A percentile compares a stretch with the other conserved stretches of the same genome.
Evolutionary conservation across 169 alveolate genomes (phyloP).

Genomic region (Babesia bigemina): DNA sequence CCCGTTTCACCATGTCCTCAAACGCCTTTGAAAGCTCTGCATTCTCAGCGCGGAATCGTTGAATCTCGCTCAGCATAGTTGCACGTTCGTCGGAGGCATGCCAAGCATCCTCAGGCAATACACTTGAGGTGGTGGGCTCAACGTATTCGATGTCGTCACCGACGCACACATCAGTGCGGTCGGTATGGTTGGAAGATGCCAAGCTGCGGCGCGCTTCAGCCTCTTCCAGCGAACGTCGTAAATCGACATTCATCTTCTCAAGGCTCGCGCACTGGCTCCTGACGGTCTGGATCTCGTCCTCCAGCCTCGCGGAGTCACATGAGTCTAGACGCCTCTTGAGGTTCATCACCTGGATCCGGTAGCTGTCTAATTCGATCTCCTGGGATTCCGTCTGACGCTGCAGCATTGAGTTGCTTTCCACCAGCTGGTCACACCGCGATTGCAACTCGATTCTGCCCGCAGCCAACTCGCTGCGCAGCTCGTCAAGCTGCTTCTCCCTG

Average conservation of each 20-base stretch:
- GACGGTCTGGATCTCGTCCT: conserved; percentile 31
- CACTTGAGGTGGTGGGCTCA: not conserved
- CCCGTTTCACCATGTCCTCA: not conserved
- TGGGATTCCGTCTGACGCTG: conserved; percentile 15
- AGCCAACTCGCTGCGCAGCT: conserved; percentile 26
- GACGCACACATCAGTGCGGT: conserved; percentile 34
- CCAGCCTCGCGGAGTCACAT: conserved; percentile 13
- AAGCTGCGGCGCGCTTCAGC: not conserved
- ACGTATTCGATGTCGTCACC: conserved; percentile 3
- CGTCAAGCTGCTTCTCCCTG: conserved; percentile 32
- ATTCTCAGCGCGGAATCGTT: not conserved
- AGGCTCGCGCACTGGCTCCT: conserved; percentile 31
- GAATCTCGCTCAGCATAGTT: not conserved
- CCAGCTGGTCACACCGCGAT: conserved; percentile 13
- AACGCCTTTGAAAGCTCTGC: conserved; percentile 1
- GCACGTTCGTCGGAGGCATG: conserved; percentile 6
- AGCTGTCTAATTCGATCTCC: conserved; percentile 37
- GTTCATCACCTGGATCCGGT: conserved; percentile 22
- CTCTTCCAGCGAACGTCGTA: conserved; percentile 20
- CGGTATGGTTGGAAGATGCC: not conserved
- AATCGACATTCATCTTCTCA: conserved; percentile 17
- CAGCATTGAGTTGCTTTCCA: conserved; percentile 23
- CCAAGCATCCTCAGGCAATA: not conserved
- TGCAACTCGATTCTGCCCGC: conserved; percentile 13
- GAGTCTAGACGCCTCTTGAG: conserved; percentile 23